These are phyloP conservation scores for Phaeoacremonium minimum DNA, from an alignment of 2,329 filamentous ascomycete genomes.

Conservation along the genomic window DNA sequence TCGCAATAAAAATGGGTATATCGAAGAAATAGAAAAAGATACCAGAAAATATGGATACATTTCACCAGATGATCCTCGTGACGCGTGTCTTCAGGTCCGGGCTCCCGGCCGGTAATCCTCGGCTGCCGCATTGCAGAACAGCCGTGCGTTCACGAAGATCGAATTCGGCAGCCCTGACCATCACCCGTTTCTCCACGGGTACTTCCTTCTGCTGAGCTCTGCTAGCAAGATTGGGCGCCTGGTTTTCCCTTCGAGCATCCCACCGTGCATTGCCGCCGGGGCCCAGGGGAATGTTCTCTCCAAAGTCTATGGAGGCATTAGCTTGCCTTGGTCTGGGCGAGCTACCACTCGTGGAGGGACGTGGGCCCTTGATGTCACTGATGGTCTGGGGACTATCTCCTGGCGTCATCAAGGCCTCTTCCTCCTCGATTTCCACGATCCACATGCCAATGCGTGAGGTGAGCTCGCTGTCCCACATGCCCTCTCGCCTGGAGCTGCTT, in stretches of 20 bases:
- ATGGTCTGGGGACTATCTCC: slow-evolving; percentile 16
- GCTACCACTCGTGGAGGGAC: slow-evolving; percentile 18
- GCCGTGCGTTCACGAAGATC: slow-evolving; percentile 48
- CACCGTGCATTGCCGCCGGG: slow-evolving; percentile 40
- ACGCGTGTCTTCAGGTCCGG: slow-evolving; percentile 41
- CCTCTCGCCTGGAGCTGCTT: slow-evolving; percentile 58
- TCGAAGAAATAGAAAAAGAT: neutral
- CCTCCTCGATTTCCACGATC: slow-evolving; percentile 52
- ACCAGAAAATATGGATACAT: slow-evolving; percentile 1
- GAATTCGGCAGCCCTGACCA: slow-evolving; percentile 53
- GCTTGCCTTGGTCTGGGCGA: slow-evolving; percentile 12
- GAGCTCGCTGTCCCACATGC: slow-evolving; percentile 65
- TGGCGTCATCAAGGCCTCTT: slow-evolving; percentile 24
- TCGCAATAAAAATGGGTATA: neutral
- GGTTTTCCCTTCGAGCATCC: slow-evolving; percentile 21
- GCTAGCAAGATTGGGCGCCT: slow-evolving; percentile 15
- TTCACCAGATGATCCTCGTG: slow-evolving; percentile 44
- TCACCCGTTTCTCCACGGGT: slow-evolving; percentile 50
- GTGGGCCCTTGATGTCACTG: slow-evolving; percentile 5
- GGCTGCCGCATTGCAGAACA: slow-evolving; percentile 47
- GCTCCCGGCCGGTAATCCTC: slow-evolving; percentile 41
- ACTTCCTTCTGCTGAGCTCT: slow-evolving; percentile 25
- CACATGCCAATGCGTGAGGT: slow-evolving; percentile 50
- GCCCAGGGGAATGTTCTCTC: slow-evolving; percentile 28
- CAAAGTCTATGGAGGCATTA: slow-evolving; percentile 25